Evolutionary conservation across 2,329 filamentous ascomycete genomes (phyloP).

Genomic region (Ophiostoma sp.): DNA sequence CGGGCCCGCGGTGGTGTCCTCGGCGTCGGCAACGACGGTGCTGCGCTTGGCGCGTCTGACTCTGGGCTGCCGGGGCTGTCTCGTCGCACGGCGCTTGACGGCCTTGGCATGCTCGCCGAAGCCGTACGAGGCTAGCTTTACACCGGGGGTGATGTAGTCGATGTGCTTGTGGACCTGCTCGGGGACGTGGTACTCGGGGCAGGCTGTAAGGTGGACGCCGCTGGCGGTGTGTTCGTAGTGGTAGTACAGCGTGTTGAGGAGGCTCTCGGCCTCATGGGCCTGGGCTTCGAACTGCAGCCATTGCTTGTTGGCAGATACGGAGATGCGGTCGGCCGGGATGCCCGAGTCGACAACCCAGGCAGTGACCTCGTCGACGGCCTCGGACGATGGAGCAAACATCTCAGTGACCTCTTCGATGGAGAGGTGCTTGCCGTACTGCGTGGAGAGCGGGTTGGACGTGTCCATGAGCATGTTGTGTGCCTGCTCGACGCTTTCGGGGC

Average conservation of each 20-base stretch:
- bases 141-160: slow-evolving; percentile 53
- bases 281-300: slow-evolving; percentile 32
- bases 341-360: slow-evolving; percentile 34
- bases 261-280: slow-evolving; percentile 28
- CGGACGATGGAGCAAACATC: slow-evolving; percentile 35
- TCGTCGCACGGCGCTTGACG: neutral
- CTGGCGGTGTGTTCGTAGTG: slow-evolving; percentile 28
- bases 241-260: slow-evolving; percentile 29
- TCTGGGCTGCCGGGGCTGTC: slow-evolving; percentile 1
- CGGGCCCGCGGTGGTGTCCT: neutral
- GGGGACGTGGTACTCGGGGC: slow-evolving; percentile 40
- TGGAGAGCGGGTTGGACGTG: slow-evolving; percentile 30
- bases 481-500: slow-evolving; percentile 30
- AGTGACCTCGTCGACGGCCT: slow-evolving; percentile 33
- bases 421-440: slow-evolving; percentile 38
- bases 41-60: neutral
- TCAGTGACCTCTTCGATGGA: slow-evolving; percentile 35
- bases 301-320: slow-evolving; percentile 28
- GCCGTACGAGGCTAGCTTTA: slow-evolving; percentile 29
- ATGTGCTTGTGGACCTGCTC: slow-evolving; percentile 43
- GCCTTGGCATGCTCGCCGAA: slow-evolving; percentile 8
- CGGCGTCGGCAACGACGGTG: slow-evolving; percentile 33
- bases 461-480: slow-evolving; percentile 33
- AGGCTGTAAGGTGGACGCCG: slow-evolving; percentile 27
- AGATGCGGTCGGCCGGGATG: slow-evolving; percentile 28